Percentiles rank a stretch among this genome's conserved stretches.
These are phyloP conservation scores for Aspergillus affinis DNA, from an alignment of 495 filamentous ascomycete species.

Conservation along the genomic window DNA sequence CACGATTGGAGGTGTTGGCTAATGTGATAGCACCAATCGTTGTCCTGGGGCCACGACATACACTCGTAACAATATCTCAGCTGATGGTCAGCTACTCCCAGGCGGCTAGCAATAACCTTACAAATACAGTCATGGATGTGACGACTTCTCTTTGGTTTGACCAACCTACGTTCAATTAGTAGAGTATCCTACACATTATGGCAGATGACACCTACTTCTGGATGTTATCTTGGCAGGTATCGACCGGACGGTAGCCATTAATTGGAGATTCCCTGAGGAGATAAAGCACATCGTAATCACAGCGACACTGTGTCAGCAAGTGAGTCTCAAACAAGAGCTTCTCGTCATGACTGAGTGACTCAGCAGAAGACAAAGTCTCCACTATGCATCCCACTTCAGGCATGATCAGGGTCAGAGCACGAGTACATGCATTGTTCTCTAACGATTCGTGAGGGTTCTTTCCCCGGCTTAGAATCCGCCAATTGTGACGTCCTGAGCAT, in stretches of 20 bases:
- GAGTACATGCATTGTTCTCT: slow-evolving; percentile 17
- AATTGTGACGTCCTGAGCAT: no score
- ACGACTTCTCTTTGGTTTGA: slow-evolving; percentile 20
- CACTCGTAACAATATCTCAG: slow-evolving; percentile 24
- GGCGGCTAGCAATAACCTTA: slow-evolving; percentile 2
- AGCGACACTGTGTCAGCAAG: slow-evolving; percentile 17
- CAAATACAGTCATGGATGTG: slow-evolving; percentile 19
- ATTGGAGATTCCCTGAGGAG: slow-evolving; percentile 21
- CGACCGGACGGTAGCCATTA: slow-evolving; percentile 17
- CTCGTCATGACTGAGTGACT: no score
- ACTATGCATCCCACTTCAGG: slow-evolving; percentile 18
- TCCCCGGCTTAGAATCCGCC: slow-evolving; percentile 16
- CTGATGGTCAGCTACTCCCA: slow-evolving; percentile 14
- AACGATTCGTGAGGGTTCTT: slow-evolving; percentile 11
- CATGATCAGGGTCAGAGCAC: slow-evolving; percentile 17
- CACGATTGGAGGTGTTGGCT: slow-evolving; percentile 17
- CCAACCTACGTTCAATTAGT: slow-evolving; percentile 17
- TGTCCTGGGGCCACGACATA: slow-evolving; percentile 16
- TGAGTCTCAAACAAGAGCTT: no score
- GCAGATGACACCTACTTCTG: slow-evolving; percentile 7
- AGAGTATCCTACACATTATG: slow-evolving; percentile 14
- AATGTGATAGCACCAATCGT: slow-evolving; percentile 17
- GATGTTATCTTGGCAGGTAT: slow-evolving; percentile 16
- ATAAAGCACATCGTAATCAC: slow-evolving; percentile 23
- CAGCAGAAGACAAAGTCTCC: slow-evolving; percentile 20